Evolutionary conservation across 305 asterid genomes (phyloP), one percentile per base, ranked within the genome.

Genomic region (Fraxinus angustifolia): DNA sequence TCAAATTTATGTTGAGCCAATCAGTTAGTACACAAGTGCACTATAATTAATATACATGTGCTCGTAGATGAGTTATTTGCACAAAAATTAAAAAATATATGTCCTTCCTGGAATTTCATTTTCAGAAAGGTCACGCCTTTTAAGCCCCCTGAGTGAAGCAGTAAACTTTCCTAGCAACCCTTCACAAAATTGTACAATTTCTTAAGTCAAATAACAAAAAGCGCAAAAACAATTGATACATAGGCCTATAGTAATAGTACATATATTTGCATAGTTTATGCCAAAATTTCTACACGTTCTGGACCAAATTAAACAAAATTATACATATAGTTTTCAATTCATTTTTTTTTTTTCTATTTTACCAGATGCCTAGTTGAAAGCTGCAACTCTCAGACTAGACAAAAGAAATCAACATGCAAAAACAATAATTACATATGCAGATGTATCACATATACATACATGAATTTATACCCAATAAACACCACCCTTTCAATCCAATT

Each of bases 361-460:
- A 2, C 75, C 58, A 77, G 56, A 12, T 65, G 23, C 68, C 50
- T 40, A 28, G 65, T 58, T 6, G 26, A 73, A 53, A 73, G 33
- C 53, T 31, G 73, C 28, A 65, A 82, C 38, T 77, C 26, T 23
- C 68, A 42, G 73, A 65, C 67, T 33, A 82, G 14, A 78, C 23
- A 33, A 26, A 16, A 1, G 12, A 17, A 11, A 42, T 19, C 72
- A 21, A 36, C 86, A 79, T 77, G 86, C 84, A 80, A 40, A 71
- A 81, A 12, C 77, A 17, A 2, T 17, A 73, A 30, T 17, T 26
- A 28, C 73, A 31, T 23, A 45, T 38, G 1, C 50, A 79, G 14
- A 56, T 19, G 34, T 7, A 19, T 35, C 73, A 11, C n/a, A 53
- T 36, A 23, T 28, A 11, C 42, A 28, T 3, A 56, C 83, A 62